Percentiles rank a stretch among this genome's conserved stretches.
Evolutionary conservation across 306 rosid genomes (phyloP).

Genomic region (Trifolium pratense): DNA sequence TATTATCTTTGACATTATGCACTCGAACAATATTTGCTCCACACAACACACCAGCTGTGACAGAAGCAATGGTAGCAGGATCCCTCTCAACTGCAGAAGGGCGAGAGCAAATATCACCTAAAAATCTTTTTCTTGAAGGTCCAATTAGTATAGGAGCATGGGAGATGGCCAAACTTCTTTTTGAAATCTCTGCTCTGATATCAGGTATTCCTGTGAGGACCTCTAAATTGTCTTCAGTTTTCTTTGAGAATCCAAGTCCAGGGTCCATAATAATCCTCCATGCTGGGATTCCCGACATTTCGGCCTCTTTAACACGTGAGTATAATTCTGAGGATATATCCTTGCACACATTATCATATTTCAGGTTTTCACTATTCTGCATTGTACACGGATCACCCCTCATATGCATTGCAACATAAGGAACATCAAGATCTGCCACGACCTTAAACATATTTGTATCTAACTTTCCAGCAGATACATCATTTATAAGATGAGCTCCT

Average conservation of each 20-base stretch:
- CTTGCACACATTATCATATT: constrained; percentile 71
- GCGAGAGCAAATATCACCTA: constrained; percentile 72
- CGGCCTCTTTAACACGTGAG: constrained; percentile 64
- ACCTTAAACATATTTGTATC: constrained; percentile 75
- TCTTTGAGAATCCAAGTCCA: constrained; percentile 88
- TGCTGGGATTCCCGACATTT: constrained; percentile 80
- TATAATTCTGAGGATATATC: constrained; percentile 74
- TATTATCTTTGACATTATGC: constrained; percentile 78
- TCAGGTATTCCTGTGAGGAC: constrained; percentile 61
- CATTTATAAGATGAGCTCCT: constrained; percentile 89
- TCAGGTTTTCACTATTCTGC: constrained; percentile 71
- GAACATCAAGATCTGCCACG: constrained; percentile 81
- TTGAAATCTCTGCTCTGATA: constrained; percentile 64
- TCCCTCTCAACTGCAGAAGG: constrained; percentile 67
- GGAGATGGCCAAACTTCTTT: constrained; percentile 68
- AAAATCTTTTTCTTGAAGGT: constrained; percentile 83
- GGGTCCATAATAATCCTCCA: constrained; percentile 91
- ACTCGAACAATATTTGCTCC: constrained; percentile 92
- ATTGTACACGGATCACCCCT: constrained; percentile 87
- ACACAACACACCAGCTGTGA: constrained; percentile 64
- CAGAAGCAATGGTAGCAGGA: constrained; percentile 80
- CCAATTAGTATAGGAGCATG: constrained; percentile 83
- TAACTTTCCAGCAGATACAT: constrained; percentile 70
- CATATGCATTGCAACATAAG: constrained; percentile 94
- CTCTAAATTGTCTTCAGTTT: constrained; percentile 70